These are phyloP conservation scores for Cystofilobasidium bisporidii DNA, from an alignment of 768 basidiomycete genomes.

Conservation along the genomic window DNA sequence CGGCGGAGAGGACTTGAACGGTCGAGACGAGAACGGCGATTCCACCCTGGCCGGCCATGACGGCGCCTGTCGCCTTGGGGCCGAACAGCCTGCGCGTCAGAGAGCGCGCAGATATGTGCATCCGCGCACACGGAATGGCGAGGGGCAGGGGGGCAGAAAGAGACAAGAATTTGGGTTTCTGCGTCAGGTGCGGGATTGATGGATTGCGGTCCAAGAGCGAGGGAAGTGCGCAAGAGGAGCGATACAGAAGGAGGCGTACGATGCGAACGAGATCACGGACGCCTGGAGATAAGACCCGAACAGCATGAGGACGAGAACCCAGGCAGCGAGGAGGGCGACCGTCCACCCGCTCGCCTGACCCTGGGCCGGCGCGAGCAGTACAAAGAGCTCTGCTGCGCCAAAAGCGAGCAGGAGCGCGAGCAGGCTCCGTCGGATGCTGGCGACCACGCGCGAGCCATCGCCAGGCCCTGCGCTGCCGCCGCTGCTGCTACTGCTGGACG, in stretches of 20 bases:
- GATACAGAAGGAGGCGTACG: slow-evolving; percentile 1
- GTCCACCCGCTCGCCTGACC: background rate
- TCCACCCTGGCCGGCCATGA: slow-evolving; percentile 8
- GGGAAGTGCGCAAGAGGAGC: too few species aligned
- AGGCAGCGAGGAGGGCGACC: background rate
- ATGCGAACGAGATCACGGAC: slow-evolving; percentile 10
- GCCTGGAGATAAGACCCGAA: slow-evolving; percentile 11
- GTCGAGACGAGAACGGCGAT: slow-evolving; percentile 8
- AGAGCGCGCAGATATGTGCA: too few species aligned
- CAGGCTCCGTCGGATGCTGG: background rate
- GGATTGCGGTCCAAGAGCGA: too few species aligned
- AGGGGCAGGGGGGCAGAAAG: too few species aligned
- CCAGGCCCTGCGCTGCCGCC: background rate
- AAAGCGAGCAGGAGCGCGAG: background rate
- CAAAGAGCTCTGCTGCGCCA: background rate
- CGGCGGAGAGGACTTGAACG: slow-evolving; percentile 2
- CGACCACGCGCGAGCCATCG: background rate
- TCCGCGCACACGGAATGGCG: too few species aligned
- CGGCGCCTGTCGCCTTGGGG: slow-evolving; percentile 7
- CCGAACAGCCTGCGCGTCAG: slow-evolving; percentile 16
- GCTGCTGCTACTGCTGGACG: background rate
- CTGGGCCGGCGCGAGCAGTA: background rate
- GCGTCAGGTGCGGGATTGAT: too few species aligned
- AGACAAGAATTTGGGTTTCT: too few species aligned
- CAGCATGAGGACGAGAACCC: slow-evolving; percentile 10